A percentile compares a stretch with the other conserved stretches of the same genome.
Conservation (phyloP, 1,284 basidiomycete genomes). For the Hemileia vastatrix region DNA sequence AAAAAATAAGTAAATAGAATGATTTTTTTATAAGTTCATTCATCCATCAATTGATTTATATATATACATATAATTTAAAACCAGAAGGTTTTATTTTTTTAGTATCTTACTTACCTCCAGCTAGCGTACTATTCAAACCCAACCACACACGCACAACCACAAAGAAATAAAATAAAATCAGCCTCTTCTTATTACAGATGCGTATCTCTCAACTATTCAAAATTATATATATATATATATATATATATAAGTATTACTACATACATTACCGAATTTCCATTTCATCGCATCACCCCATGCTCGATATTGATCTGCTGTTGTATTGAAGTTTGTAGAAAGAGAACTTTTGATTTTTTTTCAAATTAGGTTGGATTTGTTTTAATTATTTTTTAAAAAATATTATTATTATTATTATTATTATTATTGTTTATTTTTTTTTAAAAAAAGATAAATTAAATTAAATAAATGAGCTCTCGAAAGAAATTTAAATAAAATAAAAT, state of each 20-base stretch:
- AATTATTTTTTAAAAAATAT: too few relatives aligned
- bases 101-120: conserved; percentile 15
- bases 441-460: background rate
- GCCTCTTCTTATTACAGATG: too few relatives aligned
- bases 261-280: conserved; percentile 54
- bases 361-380: background rate
- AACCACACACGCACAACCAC: background rate
- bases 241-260: too few relatives aligned
- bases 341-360: conserved; percentile 53
- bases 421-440: too few relatives aligned
- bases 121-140: background rate
- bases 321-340: conserved; percentile 57
- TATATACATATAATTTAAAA: background rate
- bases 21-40: background rate
- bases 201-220: too few relatives aligned
- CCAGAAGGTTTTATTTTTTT: background rate
- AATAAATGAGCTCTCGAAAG: background rate
- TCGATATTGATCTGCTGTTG: conserved; percentile 48
- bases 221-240: too few relatives aligned
- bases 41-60: background rate
- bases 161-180: conserved; percentile 50
- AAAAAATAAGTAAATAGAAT: background rate
- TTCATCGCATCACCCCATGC: conserved; percentile 67
- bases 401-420: too few relatives aligned
- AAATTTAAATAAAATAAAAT: background rate